These are phyloP conservation scores for Trichaptum fuscoviolaceum DNA, from an alignment of 768 basidiomycete genomes.

Conservation along the genomic window DNA sequence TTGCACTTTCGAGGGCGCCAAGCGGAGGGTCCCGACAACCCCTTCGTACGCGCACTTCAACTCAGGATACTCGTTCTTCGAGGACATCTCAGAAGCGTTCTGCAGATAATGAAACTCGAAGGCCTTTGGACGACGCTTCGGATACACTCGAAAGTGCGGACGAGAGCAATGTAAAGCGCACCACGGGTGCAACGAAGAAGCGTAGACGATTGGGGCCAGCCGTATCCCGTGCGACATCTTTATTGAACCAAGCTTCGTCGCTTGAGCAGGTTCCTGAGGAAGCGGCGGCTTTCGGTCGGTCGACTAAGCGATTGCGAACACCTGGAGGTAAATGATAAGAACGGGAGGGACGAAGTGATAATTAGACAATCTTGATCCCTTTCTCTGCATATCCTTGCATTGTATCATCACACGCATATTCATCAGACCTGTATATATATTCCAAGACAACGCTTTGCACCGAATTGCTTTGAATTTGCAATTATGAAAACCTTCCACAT, in stretches of 20 bases:
- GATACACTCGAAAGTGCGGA: neutral
- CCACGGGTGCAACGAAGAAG: neutral
- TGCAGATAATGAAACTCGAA: neutral
- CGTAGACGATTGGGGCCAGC: neutral
- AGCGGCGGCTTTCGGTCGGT: neutral
- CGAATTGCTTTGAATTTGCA: neutral
- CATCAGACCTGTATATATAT: neutral
- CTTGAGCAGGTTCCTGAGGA: neutral
- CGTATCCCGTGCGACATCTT: neutral
- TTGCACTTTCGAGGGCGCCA: neutral
- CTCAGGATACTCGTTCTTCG: neutral
- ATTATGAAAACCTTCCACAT: neutral
- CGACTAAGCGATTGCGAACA: neutral
- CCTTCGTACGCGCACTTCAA: neutral
- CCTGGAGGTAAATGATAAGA: neutral
- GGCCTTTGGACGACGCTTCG: neutral
- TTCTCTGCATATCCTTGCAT: neutral
- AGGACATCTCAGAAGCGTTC: neutral
- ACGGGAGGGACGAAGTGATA: neutral
- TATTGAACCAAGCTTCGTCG: too few relatives aligned
- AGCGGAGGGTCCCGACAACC: neutral
- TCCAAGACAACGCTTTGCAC: neutral
- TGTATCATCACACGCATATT: neutral
- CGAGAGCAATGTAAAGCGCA: neutral
- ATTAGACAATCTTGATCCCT: neutral